Percentiles rank a stretch among this genome's conserved stretches.
Evolutionary conservation across 768 basidiomycete genomes (phyloP).

Genomic region (Macrolepiota dolichaula): DNA sequence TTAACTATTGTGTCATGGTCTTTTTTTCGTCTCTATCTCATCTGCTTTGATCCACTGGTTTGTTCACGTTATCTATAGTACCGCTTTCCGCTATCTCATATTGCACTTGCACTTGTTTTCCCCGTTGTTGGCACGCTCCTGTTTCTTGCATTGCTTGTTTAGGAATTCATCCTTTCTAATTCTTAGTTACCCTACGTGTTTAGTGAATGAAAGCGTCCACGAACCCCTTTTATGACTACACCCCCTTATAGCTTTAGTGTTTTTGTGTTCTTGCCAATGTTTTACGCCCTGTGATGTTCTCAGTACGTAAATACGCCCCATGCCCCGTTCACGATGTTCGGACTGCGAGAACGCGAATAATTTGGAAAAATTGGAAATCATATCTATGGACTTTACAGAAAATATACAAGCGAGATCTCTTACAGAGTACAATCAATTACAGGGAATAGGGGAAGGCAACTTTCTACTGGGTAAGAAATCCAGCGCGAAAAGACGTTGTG

Average conservation of each 20-base stretch:
- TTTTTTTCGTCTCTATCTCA: background rate
- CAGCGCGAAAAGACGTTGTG: background rate
- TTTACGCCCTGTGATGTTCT: background rate
- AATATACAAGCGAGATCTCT: background rate
- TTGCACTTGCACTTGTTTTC: background rate
- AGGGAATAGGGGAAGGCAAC: background rate
- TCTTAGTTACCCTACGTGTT: background rate
- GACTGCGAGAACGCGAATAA: background rate
- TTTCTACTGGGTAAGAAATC: background rate
- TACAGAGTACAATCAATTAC: background rate
- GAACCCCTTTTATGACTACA: background rate
- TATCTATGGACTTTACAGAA: background rate
- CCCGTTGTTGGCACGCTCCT: background rate
- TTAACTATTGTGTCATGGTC: background rate
- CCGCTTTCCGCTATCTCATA: background rate
- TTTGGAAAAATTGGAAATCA: background rate
- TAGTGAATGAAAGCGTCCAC: background rate
- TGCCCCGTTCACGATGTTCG: background rate
- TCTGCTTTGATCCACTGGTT: background rate
- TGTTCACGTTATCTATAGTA: background rate
- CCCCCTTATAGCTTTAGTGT: background rate
- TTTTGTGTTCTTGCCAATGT: background rate
- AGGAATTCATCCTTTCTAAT: background rate
- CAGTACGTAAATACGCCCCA: background rate
- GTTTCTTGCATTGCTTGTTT: background rate